A percentile compares a stretch with the other conserved stretches of the same genome.
phyloP scores from a whole-genome alignment of 2,329 filamentous ascomycete genomes.

The Colletotrichum sp. region DNA sequence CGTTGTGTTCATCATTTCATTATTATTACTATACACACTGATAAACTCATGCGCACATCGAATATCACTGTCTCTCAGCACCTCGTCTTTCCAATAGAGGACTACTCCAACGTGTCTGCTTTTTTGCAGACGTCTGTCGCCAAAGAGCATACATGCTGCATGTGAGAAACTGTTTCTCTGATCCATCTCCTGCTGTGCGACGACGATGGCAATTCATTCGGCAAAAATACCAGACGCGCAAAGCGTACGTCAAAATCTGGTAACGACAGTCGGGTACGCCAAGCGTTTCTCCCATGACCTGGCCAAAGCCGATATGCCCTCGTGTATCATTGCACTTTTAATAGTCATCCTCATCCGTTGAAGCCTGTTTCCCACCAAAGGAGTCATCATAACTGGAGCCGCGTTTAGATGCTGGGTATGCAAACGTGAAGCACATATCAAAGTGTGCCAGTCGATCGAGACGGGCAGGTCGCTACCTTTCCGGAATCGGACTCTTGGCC shows the following conservation, averaged over 20 bases:
- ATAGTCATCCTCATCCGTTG: background rate
- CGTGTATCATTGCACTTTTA: background rate
- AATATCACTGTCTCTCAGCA: background rate
- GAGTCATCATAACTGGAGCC: background rate
- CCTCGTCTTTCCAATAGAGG: constrained; percentile 7
- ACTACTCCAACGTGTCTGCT: background rate
- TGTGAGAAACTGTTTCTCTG: background rate
- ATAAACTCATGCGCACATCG: background rate
- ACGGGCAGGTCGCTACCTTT: constrained; percentile 54
- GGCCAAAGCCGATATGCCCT: background rate
- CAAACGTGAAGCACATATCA: constrained; percentile 12
- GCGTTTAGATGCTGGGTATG: constrained; percentile 4
- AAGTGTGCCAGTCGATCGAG: constrained; percentile 20
- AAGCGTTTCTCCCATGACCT: background rate
- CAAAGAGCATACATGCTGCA: background rate
- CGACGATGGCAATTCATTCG: background rate
- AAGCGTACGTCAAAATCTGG: background rate
- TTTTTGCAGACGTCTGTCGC: background rate
- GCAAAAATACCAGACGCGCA: background rate
- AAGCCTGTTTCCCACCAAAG: background rate
- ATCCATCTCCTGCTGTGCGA: background rate
- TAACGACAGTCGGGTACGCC: constrained; percentile 12
- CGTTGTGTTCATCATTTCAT: constrained; percentile 16
- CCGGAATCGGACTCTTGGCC: constrained; percentile 67
- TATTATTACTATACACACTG: constrained; percentile 21